These are phyloP conservation scores for Vitis cinerea DNA, from an alignment of 164 flowering plant genomes.

Conservation along the genomic window DNA sequence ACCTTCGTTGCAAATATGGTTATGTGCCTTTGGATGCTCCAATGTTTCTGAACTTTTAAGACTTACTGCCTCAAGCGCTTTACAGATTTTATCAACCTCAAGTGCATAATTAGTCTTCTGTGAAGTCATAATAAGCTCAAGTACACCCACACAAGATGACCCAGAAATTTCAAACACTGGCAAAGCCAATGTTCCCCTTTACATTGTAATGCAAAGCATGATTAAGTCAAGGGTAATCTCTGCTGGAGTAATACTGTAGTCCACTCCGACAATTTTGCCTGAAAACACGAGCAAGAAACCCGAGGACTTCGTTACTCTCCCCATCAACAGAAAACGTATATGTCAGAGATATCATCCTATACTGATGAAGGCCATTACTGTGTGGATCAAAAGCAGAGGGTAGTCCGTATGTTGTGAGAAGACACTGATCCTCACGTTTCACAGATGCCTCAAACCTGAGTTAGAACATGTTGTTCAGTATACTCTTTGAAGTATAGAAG, in stretches of 20 bases:
- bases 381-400: slow-evolving; percentile 87
- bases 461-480: slow-evolving; percentile 77
- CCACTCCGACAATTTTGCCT: slow-evolving; percentile 86
- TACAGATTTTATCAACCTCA: slow-evolving; percentile 97
- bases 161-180: slow-evolving; percentile 94
- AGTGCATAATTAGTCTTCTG: slow-evolving; percentile 86
- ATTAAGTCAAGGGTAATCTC: slow-evolving; percentile 70
- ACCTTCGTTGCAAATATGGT: slow-evolving; percentile 89
- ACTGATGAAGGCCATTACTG: slow-evolving; percentile 78
- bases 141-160: slow-evolving; percentile 83
- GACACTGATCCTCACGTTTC: slow-evolving; percentile 53
- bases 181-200: slow-evolving; percentile 83
- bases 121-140: slow-evolving; percentile 92
- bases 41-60: slow-evolving; percentile 83
- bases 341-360: slow-evolving; percentile 75
- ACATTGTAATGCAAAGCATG: slow-evolving; percentile 83
- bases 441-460: slow-evolving; percentile 97
- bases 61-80: slow-evolving; percentile 98
- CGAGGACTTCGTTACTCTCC: slow-evolving; percentile 63
- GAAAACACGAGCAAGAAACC: slow-evolving; percentile 97
- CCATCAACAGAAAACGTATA: slow-evolving; percentile 79
- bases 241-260: slow-evolving; percentile 88
- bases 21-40: slow-evolving; percentile 60
- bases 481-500: slow-evolving; percentile 78
- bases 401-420: slow-evolving; percentile 92